Evolutionary conservation across 2,329 filamentous ascomycete genomes (phyloP).

Genomic region (Nemania diffusa): DNA sequence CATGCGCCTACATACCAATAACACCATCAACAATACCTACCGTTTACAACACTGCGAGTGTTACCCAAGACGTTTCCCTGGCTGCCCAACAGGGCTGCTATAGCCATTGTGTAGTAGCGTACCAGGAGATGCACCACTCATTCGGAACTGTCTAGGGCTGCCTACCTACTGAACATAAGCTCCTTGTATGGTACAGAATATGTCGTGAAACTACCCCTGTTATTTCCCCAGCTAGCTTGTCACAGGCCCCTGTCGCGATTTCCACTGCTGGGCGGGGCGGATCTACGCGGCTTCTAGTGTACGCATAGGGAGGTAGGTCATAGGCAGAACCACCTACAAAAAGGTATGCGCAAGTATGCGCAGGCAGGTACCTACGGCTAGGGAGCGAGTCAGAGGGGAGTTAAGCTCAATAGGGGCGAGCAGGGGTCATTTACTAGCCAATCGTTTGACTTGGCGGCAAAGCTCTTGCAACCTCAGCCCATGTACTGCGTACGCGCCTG

Average conservation of each 20-base stretch:
- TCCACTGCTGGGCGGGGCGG: slow-evolving; percentile 30
- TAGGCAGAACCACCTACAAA: too few species aligned
- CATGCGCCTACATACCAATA: slow-evolving; percentile 14
- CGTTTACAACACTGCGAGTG: background rate
- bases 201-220: slow-evolving; percentile 35
- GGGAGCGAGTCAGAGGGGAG: background rate
- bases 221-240: slow-evolving; percentile 41
- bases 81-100: background rate
- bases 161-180: too few species aligned
- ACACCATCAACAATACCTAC: background rate
- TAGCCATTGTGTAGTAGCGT: too few species aligned
- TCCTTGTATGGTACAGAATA: too few species aligned
- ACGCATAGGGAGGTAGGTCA: background rate
- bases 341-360: too few species aligned
- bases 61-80: slow-evolving; percentile 2
- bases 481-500: slow-evolving; percentile 34
- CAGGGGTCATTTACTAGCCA: slow-evolving; percentile 27
- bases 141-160: slow-evolving; percentile 5
- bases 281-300: slow-evolving; percentile 20
- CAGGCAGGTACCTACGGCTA: background rate
- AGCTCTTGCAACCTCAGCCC: slow-evolving; percentile 28
- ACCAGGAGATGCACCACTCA: background rate
- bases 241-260: slow-evolving; percentile 35
- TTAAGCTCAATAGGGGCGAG: slow-evolving; percentile 7
- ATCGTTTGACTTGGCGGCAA: slow-evolving; percentile 46